Conservation (phyloP, 192 early-diverging fungal genomes). For the Coemansia sp. region DNA sequence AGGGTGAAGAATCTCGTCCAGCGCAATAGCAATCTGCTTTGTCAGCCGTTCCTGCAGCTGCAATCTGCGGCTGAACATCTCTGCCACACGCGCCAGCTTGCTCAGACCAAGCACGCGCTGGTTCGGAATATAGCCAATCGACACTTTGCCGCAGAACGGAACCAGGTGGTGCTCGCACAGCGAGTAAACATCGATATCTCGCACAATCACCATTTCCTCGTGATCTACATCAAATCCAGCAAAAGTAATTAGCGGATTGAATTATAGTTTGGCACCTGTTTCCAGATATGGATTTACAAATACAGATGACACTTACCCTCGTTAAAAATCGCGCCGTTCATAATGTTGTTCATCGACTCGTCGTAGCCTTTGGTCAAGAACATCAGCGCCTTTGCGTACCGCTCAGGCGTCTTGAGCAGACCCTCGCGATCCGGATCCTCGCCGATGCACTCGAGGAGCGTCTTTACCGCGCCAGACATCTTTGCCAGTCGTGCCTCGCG, state of each 20-base stretch:
- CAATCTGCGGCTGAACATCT: slow-evolving; percentile 94
- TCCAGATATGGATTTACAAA: slow-evolving; percentile 4
- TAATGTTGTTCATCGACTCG: slow-evolving; percentile 77
- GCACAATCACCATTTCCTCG: slow-evolving; percentile 99
- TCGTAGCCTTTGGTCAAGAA: slow-evolving; percentile 99
- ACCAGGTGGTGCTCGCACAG: slow-evolving; percentile 99
- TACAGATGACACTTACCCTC: slow-evolving; percentile 62
- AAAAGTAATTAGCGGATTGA: not conserved
- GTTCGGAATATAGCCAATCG: slow-evolving; percentile 97
- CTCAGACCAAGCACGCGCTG: slow-evolving; percentile 90
- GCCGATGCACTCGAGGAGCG: slow-evolving; percentile 88
- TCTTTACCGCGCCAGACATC: slow-evolving; percentile 82
- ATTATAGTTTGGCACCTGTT: not conserved
- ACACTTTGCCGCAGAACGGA: slow-evolving; percentile 96
- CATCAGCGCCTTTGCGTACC: slow-evolving; percentile 96
- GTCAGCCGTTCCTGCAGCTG: slow-evolving; percentile 98
- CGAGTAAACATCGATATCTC: slow-evolving; percentile 93
- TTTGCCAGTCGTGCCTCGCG: slow-evolving; percentile 68
- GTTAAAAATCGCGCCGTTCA: slow-evolving; percentile 96
- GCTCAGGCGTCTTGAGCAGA: slow-evolving; percentile 89
- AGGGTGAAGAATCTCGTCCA: slow-evolving; percentile 90
- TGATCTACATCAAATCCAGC: slow-evolving; percentile 59
- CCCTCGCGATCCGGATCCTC: slow-evolving; percentile 95
- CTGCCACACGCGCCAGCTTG: slow-evolving; percentile 97
- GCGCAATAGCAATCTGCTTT: slow-evolving; percentile 90